Evolutionary conservation across 805 yeast genomes (phyloP).

Genomic region (Monosporozyma yasuniensis): DNA sequence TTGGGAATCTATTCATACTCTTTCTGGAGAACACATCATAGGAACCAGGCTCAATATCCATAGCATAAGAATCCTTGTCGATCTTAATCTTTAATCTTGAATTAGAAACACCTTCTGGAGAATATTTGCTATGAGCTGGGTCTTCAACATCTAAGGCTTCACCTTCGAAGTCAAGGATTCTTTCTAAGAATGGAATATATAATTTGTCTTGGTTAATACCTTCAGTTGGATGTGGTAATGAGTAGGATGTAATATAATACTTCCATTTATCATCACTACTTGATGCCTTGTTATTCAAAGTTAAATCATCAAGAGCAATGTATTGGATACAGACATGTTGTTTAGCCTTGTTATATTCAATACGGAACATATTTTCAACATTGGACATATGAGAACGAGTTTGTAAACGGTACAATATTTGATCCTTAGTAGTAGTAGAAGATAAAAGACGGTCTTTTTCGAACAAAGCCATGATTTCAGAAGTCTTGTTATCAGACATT

Average conservation of each 20-base stretch:
- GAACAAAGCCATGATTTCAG: constrained; percentile 72
- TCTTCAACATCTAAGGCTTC: constrained; percentile 28
- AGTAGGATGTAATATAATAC: constrained; percentile 84
- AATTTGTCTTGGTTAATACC: constrained; percentile 77
- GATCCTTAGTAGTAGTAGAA: constrained; percentile 70
- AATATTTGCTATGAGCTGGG: constrained; percentile 10
- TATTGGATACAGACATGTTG: constrained; percentile 62
- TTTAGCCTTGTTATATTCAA: constrained; percentile 52
- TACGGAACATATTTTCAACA: constrained; percentile 89
- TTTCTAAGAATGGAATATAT: constrained; percentile 68
- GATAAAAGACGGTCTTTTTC: constrained; percentile 66
- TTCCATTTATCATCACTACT: constrained; percentile 80
- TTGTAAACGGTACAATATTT: constrained; percentile 82
- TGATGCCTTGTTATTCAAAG: constrained; percentile 43
- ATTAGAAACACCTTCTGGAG: constrained; percentile 50
- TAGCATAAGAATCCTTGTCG: constrained; percentile 65
- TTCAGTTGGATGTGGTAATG: constrained; percentile 95
- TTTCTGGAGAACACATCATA: constrained; percentile 70
- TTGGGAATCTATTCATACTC: constrained; percentile 37
- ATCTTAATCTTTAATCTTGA: constrained; percentile 72
- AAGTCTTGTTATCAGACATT: constrained; percentile 66
- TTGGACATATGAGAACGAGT: constrained; percentile 72
- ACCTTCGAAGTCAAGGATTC: constrained; percentile 45
- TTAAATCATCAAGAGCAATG: constrained; percentile 80
- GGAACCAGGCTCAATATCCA: constrained; percentile 72